Evolutionary conservation across 2,329 filamentous ascomycete genomes (phyloP), one percentile per base, ranked within the genome.

Genomic region (Pseudogymnoascus sp.): DNA sequence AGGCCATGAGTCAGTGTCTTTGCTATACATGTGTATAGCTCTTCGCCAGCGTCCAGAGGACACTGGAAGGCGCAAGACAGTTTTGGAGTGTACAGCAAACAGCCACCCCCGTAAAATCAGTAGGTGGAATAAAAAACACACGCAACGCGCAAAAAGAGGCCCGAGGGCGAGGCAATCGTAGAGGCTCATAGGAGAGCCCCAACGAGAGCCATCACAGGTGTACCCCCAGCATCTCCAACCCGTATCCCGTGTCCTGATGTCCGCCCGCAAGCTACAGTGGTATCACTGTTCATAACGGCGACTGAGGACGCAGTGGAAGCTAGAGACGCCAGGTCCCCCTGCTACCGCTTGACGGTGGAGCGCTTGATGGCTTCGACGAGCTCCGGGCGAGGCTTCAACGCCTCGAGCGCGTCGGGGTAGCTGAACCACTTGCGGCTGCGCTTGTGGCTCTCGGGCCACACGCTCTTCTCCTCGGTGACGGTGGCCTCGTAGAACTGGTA

Each of bases 371-470:
- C 94, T 74, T 96, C 90, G 67, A 93, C 79, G 64, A 99, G 80
- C 80, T 97, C 94, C 1, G 93, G 93, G 63, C 94, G 84, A 65
- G 84, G 83, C 68, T 85, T 82, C 70, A 99, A 79, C 59, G 87
- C 86, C 68, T 90, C 85, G 67, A 84, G 85, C n/a, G 94, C 94
- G 74, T 95, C 85, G 60, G 82, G 77, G 74, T 91, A 97, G 60
- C 86, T 88, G 75, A 96, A 91, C 94, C 94, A 99, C 74, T 89
- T 85, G 65, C 94, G 86, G 74, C 88, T 88, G 71, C 94, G 84
- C 81, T 97, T 97, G 76, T 96, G 86, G 78, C 84, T 89, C 79
- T 99, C 94, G 1, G 94, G 94, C 94, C 94, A 99, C 63, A 92
- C 85, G 14, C 81, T 79, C 75, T 94, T 89, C 77, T 96, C 91